Conservation (phyloP, 352 stramenopile species). For the Thalassiosira sp. region DNA sequence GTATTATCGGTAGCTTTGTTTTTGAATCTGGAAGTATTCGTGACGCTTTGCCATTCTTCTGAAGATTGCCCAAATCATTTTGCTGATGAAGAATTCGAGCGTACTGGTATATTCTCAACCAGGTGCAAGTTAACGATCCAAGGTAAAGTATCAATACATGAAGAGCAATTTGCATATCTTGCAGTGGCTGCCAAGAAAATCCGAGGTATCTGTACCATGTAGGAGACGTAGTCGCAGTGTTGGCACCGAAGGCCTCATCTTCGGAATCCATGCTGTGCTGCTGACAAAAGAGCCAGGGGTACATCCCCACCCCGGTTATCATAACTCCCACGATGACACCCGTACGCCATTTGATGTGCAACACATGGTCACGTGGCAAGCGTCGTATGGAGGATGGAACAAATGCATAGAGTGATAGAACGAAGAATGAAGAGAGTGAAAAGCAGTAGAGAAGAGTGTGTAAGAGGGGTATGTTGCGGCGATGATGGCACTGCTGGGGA, state of each 20-base stretch:
- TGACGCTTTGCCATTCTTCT: conserved; percentile 7
- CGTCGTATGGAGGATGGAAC: conserved; percentile 62
- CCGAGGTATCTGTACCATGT: conserved; percentile 39
- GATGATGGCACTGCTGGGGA: conserved; percentile 18
- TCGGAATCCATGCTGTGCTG: neutral
- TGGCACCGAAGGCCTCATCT: neutral
- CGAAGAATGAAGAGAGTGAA: conserved; percentile 57
- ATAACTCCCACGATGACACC: conserved; percentile 47
- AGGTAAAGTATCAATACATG: conserved; percentile 65
- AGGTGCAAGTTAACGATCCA: conserved; percentile 34
- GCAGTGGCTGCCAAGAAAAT: conserved; percentile 6
- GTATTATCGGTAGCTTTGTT: conserved; percentile 4
- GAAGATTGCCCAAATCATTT: neutral
- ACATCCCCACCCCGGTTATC: conserved; percentile 40
- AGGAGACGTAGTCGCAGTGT: neutral
- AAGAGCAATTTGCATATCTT: conserved; percentile 34
- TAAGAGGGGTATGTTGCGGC: neutral
- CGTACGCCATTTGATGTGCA: conserved; percentile 69
- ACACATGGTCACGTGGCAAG: conserved; percentile 59
- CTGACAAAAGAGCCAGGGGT: conserved; percentile 62
- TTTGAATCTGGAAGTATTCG: neutral
- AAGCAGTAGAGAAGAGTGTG: conserved; percentile 57
- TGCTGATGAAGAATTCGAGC: conserved; percentile 22
- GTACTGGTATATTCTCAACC: conserved; percentile 35
- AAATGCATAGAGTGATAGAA: conserved; percentile 71